Percentiles rank a stretch among this genome's conserved stretches.
Evolutionary conservation across 805 yeast genomes (phyloP).

Genomic region (Metschnikowia corniflorae): DNA sequence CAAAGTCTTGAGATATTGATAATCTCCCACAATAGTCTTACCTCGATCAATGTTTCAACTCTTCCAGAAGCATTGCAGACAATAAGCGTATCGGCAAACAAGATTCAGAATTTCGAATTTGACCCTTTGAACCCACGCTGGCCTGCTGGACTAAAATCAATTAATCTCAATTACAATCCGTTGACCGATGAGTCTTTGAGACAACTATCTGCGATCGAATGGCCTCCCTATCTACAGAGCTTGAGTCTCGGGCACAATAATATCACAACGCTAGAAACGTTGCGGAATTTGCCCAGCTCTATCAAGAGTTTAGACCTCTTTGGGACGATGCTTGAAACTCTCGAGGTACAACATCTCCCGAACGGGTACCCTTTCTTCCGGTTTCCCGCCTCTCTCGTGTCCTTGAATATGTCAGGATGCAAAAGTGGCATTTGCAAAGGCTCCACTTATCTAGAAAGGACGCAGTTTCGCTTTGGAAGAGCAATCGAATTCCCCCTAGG

Average conservation of each 20-base stretch:
- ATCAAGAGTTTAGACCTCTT: constrained; percentile 26
- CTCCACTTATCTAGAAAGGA: too few species aligned
- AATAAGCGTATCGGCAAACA: constrained; percentile 28
- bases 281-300: constrained; percentile 20
- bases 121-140: constrained; percentile 14
- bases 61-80: constrained; percentile 29
- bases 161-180: constrained; percentile 22
- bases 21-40: too few species aligned
- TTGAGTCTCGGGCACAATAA: constrained; percentile 24
- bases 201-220: constrained; percentile 17
- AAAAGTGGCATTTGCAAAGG: too few species aligned
- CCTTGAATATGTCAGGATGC: too few species aligned
- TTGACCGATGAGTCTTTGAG: constrained; percentile 19
- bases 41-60: constrained; percentile 20
- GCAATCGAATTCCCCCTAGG: too few species aligned
- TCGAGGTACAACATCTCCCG: too few species aligned
- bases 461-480: too few species aligned
- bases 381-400: too few species aligned
- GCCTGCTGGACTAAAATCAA: constrained; percentile 25
- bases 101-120: constrained; percentile 13
- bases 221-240: constrained; percentile 24
- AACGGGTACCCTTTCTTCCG: too few species aligned
- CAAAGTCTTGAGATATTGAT: too few species aligned
- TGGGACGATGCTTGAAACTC: constrained; percentile 21
- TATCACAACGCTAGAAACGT: constrained; percentile 17